Evolutionary conservation across 2,329 filamentous ascomycete genomes (phyloP), one percentile per base, ranked within the genome.

Genomic region (Rhinocladiella similis): DNA sequence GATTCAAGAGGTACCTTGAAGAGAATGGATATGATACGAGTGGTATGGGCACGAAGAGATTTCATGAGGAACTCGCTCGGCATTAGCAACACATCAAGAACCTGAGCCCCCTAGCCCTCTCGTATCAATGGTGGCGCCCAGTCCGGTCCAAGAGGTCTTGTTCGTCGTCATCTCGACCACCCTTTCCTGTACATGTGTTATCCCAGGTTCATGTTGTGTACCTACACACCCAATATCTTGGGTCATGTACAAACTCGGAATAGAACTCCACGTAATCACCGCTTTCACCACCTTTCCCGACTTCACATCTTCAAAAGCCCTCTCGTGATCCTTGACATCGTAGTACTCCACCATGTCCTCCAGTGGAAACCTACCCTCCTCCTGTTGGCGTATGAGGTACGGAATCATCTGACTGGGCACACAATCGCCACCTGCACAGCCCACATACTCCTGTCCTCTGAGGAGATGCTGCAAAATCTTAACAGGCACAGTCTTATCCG

Each of bases 1-100:
- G 82, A 43, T 97, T 96, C 76, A 82, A 89, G 33, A 81, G 75
- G n/a, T 96, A 88, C 68, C 77, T 97, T 13, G 80, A 85, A 66
- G 75, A 74, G 22, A 79, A 93, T 56, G 91, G 91, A 2, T 96
- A 88, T 75, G 91, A 96, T 69, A 87, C 84, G 3, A 75, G 73
- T 6, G 78, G 77, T 56, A 73, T 86, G 74, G 83, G 83, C 22
- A 70, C 64, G 35, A 66, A 67, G 50, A 47, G 59, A 29, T 62
- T 38, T 27, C 53, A 50, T 14, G 56, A 58, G 46, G 46, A 45
- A 9, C 5, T 45, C 3, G 12, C 35, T 16, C 20, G 38, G n/a
- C 3, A n/a, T 16, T 42, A 19, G 1, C 22, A 25, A 25, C 22
- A 25, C 4, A 25, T 25, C 22, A 4, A 25, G 22, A 25, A 25